Base-by-base conservation (phyloP, 2,329 filamentous ascomycete species). In the Iodosphaeria phyllophila region DNA sequence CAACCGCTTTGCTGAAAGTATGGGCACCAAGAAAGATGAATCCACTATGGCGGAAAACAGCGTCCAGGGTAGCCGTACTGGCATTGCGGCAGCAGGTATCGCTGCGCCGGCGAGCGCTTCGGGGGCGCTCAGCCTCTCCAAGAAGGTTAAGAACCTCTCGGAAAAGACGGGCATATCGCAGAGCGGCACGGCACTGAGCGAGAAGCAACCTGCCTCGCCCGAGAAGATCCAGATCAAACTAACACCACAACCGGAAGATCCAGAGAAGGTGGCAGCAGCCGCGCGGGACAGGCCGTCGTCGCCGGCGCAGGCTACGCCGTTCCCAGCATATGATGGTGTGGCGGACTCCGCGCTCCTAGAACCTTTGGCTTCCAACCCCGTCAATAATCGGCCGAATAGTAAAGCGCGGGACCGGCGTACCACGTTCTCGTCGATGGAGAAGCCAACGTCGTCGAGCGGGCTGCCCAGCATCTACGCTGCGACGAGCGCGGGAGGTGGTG, bases 1-100 rank as follows among this genome's bases (percentile, higher is more conserved):
- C 11, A 70, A 76, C 35, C 67, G 72, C 22, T 93, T 98, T 55
- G 64, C 67, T 28, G 72, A 76, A 37, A 64, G 54, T 42, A 65
- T 67, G 59, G 54, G 53, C 49, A 64, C 38, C 48, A 79, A 56
- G 46, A 57, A 38, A 37, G 54, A 36, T 46, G 66, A 58, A 14
- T 51, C 74, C n/a, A n/a, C n/a, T n/a, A n/a, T n/a, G 44, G 37
- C 56, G 45, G 47, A 60, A 44, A 33, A 55, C 42, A 47, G 60
- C 47, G 32, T 43, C 9, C 51, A 39, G 31, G 40, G 21, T 34
- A 40, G 30, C 28, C 42, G 25, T 11, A 20, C 32, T 18, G 31
- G 38, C 8, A 32, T 28, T 10, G 37, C 34, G 7, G 33, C 34
- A 12, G 36, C 34, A 14, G 34, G 34, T 14, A 29, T 41, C 22